Evolutionary conservation across 2,329 filamentous ascomycete species (phyloP).

Genomic region (Zarea fungicola): DNA sequence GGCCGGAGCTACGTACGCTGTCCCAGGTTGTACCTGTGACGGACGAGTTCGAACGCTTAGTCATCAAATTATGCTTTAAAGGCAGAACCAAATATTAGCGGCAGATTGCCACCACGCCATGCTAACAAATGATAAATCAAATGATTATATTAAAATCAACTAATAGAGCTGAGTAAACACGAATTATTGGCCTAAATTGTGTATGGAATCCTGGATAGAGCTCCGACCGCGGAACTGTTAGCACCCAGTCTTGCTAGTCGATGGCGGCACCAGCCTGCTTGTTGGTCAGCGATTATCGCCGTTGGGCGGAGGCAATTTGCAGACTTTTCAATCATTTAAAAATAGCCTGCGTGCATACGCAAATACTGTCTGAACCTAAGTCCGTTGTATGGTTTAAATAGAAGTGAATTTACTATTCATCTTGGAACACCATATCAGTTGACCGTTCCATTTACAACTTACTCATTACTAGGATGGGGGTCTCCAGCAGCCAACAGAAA

Average conservation of each 20-base stretch:
- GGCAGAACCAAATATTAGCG: too few species aligned
- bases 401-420: too few species aligned
- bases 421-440: too few species aligned
- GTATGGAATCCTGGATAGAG: neutral
- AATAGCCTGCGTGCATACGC: neutral
- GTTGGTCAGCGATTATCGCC: neutral
- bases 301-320: neutral
- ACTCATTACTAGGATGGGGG: too few species aligned
- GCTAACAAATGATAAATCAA: neutral
- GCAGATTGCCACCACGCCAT: neutral
- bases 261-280: neutral
- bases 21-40: neutral
- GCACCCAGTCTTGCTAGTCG: neutral
- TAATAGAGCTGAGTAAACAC: too few species aligned
- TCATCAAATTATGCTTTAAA: slow-evolving; percentile 1
- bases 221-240: neutral
- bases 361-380: too few species aligned
- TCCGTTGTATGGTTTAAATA: too few species aligned
- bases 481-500: too few species aligned
- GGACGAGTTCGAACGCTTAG: slow-evolving; percentile 8
- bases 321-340: slow-evolving; percentile 8
- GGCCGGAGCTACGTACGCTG: slow-evolving; percentile 1
- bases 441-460: too few species aligned
- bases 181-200: neutral
- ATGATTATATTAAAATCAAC: neutral